A percentile compares a stretch with the other conserved stretches of the same genome.
These are phyloP conservation scores for Hypoxylon fragiforme DNA, from an alignment of 495 filamentous ascomycete species.

Conservation along the genomic window DNA sequence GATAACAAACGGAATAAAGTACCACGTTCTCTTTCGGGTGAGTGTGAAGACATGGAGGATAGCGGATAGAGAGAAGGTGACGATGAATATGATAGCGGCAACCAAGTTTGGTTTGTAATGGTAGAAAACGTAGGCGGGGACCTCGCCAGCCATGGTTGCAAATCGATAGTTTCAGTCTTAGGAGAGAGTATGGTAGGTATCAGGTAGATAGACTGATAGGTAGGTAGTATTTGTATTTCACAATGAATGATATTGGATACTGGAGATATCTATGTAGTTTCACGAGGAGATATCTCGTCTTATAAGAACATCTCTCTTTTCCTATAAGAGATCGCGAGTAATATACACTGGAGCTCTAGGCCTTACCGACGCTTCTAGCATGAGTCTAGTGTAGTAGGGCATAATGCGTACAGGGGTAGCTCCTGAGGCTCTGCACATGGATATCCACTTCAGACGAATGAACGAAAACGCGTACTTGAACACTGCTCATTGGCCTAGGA, in stretches of 20 bases:
- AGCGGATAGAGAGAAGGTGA: constrained; percentile 54
- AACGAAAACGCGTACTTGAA: not conserved
- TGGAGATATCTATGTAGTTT: not conserved
- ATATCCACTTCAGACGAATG: not conserved
- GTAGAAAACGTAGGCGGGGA: constrained; percentile 40
- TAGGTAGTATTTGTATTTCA: not conserved
- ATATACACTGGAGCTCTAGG: not conserved
- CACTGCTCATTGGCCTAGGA: too few relatives aligned
- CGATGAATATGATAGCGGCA: constrained; percentile 53
- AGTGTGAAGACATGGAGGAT: constrained; percentile 54
- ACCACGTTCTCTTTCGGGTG: constrained; percentile 55
- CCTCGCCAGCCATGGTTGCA: constrained; percentile 16
- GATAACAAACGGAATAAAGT: constrained; percentile 61
- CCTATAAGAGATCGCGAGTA: not conserved
- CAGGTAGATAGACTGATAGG: too few relatives aligned
- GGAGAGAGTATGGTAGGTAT: too few relatives aligned
- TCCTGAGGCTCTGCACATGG: not conserved
- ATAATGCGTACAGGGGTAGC: not conserved
- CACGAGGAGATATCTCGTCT: not conserved
- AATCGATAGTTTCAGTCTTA: not conserved
- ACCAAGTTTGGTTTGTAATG: constrained; percentile 54
- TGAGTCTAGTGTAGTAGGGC: not conserved
- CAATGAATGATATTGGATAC: not conserved
- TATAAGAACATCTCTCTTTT: too few relatives aligned
- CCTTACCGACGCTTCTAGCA: not conserved